phyloP scores from a whole-genome alignment of 768 basidiomycete species.

The Phylloporus arenicola region DNA sequence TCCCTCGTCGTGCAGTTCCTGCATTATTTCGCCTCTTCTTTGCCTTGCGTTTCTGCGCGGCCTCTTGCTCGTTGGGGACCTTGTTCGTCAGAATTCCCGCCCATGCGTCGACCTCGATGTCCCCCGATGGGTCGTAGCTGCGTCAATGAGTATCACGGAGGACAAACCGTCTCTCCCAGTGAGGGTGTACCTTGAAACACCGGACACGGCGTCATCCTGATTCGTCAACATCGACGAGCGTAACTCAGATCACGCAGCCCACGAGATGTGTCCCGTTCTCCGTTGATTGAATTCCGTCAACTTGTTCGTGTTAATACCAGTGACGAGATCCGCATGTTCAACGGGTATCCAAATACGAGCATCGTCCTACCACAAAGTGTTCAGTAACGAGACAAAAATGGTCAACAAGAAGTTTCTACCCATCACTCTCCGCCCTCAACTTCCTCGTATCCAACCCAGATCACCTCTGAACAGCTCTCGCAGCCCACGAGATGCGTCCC shows the following conservation, averaged over 20 bases:
- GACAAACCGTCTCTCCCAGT: too few relatives aligned
- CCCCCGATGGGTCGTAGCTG: conserved; percentile 10
- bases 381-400: neutral
- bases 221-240: too few relatives aligned
- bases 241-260: too few relatives aligned
- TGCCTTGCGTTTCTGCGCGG: conserved; percentile 11
- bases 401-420: neutral
- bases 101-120: conserved; percentile 26
- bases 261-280: too few relatives aligned
- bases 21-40: conserved; percentile 14
- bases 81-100: conserved; percentile 22
- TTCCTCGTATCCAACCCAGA: conserved; percentile 82
- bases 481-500: conserved; percentile 73
- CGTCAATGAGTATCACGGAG: too few relatives aligned
- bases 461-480: conserved; percentile 69
- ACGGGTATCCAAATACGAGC: neutral
- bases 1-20: conserved; percentile 18
- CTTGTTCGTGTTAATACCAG: too few relatives aligned
- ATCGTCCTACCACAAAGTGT: neutral
- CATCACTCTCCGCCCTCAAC: conserved; percentile 21
- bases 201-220: too few relatives aligned
- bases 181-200: too few relatives aligned
- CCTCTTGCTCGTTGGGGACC: conserved; percentile 23
- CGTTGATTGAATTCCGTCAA: too few relatives aligned
- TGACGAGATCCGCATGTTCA: neutral